phyloP scores from a whole-genome alignment of 1,139 yeast species.

The Citeromyces hawaiiensis region DNA sequence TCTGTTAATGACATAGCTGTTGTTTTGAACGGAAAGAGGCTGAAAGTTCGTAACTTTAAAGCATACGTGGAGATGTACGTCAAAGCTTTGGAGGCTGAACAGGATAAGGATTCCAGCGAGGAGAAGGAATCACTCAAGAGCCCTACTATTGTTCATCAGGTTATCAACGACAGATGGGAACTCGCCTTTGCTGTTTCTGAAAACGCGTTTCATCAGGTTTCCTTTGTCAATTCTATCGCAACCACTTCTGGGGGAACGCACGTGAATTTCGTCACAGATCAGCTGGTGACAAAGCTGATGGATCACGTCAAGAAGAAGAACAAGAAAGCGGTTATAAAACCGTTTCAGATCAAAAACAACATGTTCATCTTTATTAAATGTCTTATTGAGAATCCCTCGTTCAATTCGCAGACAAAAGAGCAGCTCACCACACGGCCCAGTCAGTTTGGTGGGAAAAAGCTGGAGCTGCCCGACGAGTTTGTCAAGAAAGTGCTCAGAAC shows the following conservation, averaged over 20 bases:
- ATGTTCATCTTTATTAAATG: conserved; percentile 88
- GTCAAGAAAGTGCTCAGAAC: conserved; percentile 64
- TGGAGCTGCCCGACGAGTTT: conserved; percentile 62
- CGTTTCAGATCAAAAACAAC: conserved; percentile 80
- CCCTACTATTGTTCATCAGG: conserved; percentile 62
- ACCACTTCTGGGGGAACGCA: conserved; percentile 98
- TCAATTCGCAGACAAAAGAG: conserved; percentile 95
- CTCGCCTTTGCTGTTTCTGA: conserved; percentile 91
- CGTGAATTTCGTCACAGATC: conserved; percentile 76
- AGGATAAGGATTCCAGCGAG: conserved; percentile 7
- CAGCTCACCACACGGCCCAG: conserved; percentile 81
- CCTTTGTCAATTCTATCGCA: conserved; percentile 95
- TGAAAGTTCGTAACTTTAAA: conserved; percentile 67
- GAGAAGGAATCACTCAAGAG: conserved; percentile 8
- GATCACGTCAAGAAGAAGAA: conserved; percentile 69
- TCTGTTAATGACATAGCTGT: conserved; percentile 82
- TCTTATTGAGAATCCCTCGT: conserved; percentile 91
- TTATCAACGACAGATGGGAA: conserved; percentile 81
- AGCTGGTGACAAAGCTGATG: conserved; percentile 63
- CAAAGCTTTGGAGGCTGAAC: conserved; percentile 41
- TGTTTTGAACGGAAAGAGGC: conserved; percentile 59
- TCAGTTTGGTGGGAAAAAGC: conserved; percentile 77
- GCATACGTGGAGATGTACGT: conserved; percentile 84
- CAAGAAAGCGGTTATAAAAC: conserved; percentile 62
- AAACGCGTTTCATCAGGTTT: conserved; percentile 82